Percentiles rank a stretch among this genome's conserved stretches.
phyloP scores from a whole-genome alignment of 2,329 filamentous ascomycete genomes.

The Hypomyces perniciosus region DNA sequence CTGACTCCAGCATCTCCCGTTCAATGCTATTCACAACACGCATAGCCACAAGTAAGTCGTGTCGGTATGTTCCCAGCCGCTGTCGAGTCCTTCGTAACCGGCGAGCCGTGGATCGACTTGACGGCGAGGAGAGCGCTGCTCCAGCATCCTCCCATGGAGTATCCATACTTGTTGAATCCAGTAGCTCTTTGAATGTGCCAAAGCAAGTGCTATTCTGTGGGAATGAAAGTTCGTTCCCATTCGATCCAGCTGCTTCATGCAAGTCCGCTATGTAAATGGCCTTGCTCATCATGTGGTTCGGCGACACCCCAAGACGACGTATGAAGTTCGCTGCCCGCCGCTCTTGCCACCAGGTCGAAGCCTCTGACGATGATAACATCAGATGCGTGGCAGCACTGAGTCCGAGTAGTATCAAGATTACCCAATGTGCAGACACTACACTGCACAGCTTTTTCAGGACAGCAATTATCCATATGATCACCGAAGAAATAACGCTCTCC shows the following conservation, averaged over 20 bases:
- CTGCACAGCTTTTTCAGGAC: conserved; percentile 59
- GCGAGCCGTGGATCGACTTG: conserved; percentile 50
- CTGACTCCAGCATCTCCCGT: conserved; percentile 73
- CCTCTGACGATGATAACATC: conserved; percentile 67
- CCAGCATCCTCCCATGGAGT: conserved; percentile 49
- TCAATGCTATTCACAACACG: conserved; percentile 86
- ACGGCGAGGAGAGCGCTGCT: conserved; percentile 38
- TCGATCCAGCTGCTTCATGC: conserved; percentile 51
- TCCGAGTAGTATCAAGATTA: conserved; percentile 64
- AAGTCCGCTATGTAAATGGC: conserved; percentile 79
- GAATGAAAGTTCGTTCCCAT: conserved; percentile 26
- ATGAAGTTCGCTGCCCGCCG: conserved; percentile 76
- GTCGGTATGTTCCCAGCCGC: conserved; percentile 73
- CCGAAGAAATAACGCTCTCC: conserved; percentile 66
- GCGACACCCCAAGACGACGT: conserved; percentile 70
- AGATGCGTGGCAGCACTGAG: conserved; percentile 68
- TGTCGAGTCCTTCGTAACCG: conserved; percentile 76
- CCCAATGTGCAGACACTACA: conserved; percentile 63
- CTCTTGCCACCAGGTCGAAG: conserved; percentile 78
- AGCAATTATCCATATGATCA: conserved; percentile 73
- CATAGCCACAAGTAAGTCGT: conserved; percentile 87
- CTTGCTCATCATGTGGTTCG: conserved; percentile 75
- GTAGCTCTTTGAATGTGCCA: conserved; percentile 54
- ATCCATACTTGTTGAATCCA: conserved; percentile 53
- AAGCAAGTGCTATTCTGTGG: conserved; percentile 52